Percentiles rank a stretch among this genome's conserved stretches.
Evolutionary conservation across 2,329 filamentous ascomycete species (phyloP).

Genomic region (Botrytis elliptica): DNA sequence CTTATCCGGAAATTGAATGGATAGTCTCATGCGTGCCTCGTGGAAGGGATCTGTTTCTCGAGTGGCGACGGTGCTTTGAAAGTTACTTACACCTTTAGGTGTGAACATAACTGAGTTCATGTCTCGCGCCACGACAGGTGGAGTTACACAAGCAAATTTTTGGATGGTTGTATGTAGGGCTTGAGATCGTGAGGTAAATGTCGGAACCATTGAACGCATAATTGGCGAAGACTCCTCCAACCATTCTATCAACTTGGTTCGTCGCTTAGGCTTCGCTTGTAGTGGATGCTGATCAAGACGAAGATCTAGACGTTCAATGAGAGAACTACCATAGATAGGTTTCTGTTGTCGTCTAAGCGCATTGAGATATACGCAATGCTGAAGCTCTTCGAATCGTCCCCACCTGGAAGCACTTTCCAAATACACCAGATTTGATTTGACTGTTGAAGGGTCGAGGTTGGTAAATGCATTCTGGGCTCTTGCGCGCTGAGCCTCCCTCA

Average conservation of each 20-base stretch:
- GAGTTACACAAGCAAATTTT: constrained; percentile 90
- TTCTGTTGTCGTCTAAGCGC: constrained; percentile 75
- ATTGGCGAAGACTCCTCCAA: constrained; percentile 67
- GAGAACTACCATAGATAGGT: constrained; percentile 75
- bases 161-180: constrained; percentile 72
- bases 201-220: constrained; percentile 68
- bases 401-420: constrained; percentile 70
- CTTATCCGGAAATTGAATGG: constrained; percentile 95
- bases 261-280: constrained; percentile 58
- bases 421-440: constrained; percentile 68
- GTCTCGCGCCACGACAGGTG: constrained; percentile 79
- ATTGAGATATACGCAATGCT: constrained; percentile 78
- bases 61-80: constrained; percentile 56
- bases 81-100: constrained; percentile 53
- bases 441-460: constrained; percentile 62
- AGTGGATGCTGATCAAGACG: constrained; percentile 58
- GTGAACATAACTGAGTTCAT: constrained; percentile 68
- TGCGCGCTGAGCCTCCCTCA: constrained; percentile 68
- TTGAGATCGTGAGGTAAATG: constrained; percentile 69
- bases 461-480: constrained; percentile 56
- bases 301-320: constrained; percentile 74
- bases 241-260: constrained; percentile 68
- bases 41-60: constrained; percentile 81
- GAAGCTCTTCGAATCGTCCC: constrained; percentile 73
- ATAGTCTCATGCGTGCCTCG: constrained; percentile 85